Evolutionary conservation across 1,284 basidiomycete species (phyloP).

Genomic region (Moesziomyces sp.): DNA sequence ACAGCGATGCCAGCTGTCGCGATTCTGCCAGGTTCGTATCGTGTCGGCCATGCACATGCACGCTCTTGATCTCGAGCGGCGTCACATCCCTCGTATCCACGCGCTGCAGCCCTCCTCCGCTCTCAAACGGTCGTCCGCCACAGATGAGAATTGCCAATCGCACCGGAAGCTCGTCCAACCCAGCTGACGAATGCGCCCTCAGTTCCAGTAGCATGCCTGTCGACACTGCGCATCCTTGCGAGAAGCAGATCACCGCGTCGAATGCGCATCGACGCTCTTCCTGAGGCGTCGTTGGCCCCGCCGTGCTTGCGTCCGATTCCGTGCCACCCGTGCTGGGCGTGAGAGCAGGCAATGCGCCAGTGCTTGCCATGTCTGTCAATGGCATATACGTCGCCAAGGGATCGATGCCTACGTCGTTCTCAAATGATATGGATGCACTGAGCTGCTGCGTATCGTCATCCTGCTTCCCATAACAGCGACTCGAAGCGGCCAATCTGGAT

Average conservation of each 20-base stretch:
- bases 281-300: conserved; percentile 15
- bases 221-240: conserved; percentile 45
- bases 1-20: conserved; percentile 19
- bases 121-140: conserved; percentile 35
- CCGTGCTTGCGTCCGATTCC: conserved; percentile 15
- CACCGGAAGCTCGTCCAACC: conserved; percentile 2
- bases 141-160: conserved; percentile 44
- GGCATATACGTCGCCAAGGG: no score
- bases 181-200: neutral
- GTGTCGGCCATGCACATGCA: conserved; percentile 34
- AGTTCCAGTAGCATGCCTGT: conserved; percentile 34
- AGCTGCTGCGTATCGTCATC: no score
- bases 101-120: conserved; percentile 22
- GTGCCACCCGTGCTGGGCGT: conserved; percentile 16
- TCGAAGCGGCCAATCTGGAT: conserved; percentile 1
- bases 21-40: conserved; percentile 35
- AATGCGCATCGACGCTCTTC: conserved; percentile 1
- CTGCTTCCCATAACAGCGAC: no score
- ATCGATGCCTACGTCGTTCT: no score
- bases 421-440: no score
- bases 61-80: conserved; percentile 20
- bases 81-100: conserved; percentile 6
- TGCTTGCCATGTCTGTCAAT: no score
- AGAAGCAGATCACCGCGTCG: conserved; percentile 49
- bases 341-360: neutral